Conservation (phyloP, 2,329 filamentous ascomycete species). For the Fusarium compactum region DNA sequence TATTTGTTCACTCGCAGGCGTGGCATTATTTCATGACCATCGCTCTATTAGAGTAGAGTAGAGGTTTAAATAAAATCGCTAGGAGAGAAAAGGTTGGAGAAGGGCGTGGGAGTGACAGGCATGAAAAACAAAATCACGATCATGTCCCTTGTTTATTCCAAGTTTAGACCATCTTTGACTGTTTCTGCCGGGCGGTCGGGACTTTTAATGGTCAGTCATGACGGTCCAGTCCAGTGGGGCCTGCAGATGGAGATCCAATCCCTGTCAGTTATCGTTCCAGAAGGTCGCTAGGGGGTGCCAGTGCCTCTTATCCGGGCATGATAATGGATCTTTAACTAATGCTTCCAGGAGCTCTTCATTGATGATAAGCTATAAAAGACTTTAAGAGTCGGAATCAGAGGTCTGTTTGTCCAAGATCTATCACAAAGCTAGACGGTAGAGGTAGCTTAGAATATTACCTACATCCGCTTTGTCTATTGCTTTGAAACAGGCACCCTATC, state of each 20-base stretch:
- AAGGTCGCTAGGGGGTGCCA: constrained; percentile 7
- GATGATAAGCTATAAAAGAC: background rate
- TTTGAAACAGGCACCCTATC: background rate
- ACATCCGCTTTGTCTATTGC: background rate
- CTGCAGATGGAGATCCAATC: constrained; percentile 19
- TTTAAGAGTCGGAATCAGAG: background rate
- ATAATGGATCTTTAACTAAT: background rate
- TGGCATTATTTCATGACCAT: constrained; percentile 55
- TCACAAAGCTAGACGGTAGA: background rate
- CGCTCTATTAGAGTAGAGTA: background rate
- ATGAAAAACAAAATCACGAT: constrained; percentile 26
- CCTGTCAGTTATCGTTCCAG: constrained; percentile 33
- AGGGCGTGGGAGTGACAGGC: constrained; percentile 23
- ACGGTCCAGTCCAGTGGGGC: constrained; percentile 1
- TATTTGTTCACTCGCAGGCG: constrained; percentile 57
- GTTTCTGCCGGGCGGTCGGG: constrained; percentile 55
- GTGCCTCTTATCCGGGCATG: background rate
- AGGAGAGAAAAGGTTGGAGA: background rate
- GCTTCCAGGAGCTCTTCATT: background rate
- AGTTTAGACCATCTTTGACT: constrained; percentile 35
- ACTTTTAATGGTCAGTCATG: constrained; percentile 23
- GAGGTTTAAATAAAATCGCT: background rate
- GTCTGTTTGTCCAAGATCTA: background rate
- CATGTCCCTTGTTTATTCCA: constrained; percentile 33
- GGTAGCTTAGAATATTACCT: background rate